phyloP scores from a whole-genome alignment of 2,329 filamentous ascomycete species.

The Monosporascus sp. region DNA sequence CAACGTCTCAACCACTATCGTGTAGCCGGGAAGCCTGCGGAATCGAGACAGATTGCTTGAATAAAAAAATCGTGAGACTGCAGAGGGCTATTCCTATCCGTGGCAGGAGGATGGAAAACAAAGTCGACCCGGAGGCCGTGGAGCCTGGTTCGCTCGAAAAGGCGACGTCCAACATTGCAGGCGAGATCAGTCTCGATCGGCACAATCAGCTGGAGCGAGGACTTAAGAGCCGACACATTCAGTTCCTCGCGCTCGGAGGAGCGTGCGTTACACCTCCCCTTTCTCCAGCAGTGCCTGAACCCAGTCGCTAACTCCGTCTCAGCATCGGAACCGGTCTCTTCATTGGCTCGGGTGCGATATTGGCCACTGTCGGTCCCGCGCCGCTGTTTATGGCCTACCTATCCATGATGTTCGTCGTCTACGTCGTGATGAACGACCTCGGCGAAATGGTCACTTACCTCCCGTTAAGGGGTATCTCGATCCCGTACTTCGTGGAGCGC shows the following conservation, averaged over 20 bases:
- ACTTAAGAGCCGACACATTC: slow-evolving; percentile 55
- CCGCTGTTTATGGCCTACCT: slow-evolving; percentile 66
- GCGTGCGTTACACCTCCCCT: slow-evolving; percentile 25
- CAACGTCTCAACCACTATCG: no score
- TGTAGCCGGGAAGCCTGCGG: no score
- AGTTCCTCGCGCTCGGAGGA: slow-evolving; percentile 52
- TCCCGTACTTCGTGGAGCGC: slow-evolving; percentile 51
- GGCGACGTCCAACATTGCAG: slow-evolving; percentile 15
- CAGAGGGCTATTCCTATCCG: not conserved
- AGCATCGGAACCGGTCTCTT: slow-evolving; percentile 61
- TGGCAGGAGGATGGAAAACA: slow-evolving; percentile 8
- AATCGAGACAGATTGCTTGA: no score
- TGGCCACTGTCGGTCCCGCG: slow-evolving; percentile 54
- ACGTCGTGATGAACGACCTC: slow-evolving; percentile 49
- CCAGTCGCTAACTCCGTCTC: slow-evolving; percentile 3
- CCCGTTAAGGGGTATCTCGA: slow-evolving; percentile 50
- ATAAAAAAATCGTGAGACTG: no score
- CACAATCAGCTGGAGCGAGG: slow-evolving; percentile 46
- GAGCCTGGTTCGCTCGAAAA: slow-evolving; percentile 18
- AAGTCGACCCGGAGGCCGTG: slow-evolving; percentile 14
- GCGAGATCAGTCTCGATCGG: slow-evolving; percentile 28
- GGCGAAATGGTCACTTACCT: slow-evolving; percentile 52
- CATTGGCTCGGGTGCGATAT: slow-evolving; percentile 53
- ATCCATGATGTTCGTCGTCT: slow-evolving; percentile 49
- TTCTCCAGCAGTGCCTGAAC: not conserved